These are phyloP conservation scores for Acorus gramineus DNA, from an alignment of 106 monocot species.

Conservation along the genomic window DNA sequence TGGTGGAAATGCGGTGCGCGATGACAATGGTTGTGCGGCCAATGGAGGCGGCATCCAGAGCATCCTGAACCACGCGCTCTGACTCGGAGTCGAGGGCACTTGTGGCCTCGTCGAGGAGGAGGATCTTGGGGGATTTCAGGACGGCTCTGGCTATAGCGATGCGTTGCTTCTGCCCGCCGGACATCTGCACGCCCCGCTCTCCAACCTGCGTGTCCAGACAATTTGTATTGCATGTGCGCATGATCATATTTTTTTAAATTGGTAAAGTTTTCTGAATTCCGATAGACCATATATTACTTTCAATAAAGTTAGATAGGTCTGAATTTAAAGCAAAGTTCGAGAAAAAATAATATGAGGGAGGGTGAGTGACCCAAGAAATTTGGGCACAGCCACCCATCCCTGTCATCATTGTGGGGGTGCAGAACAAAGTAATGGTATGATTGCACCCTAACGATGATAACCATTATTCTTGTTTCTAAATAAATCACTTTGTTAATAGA, in stretches of 20 bases:
- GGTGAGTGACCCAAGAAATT: no score
- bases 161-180: constrained; percentile 70
- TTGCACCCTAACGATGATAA: no score
- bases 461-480: no score
- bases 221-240: background rate
- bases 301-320: no score
- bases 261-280: background rate
- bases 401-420: no score
- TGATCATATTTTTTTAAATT: background rate
- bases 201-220: constrained; percentile 28
- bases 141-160: constrained; percentile 72
- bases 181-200: constrained; percentile 66
- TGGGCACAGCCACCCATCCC: no score
- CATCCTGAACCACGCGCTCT: constrained; percentile 48
- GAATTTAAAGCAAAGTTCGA: no score
- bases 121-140: constrained; percentile 51
- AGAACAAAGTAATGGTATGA: no score
- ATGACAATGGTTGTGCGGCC: constrained; percentile 57
- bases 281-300: background rate
- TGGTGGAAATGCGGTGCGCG: constrained; percentile 72
- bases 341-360: no score
- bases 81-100: constrained; percentile 73
- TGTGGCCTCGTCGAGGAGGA: constrained; percentile 72
- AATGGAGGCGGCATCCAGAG: constrained; percentile 43
- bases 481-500: no score